Evolutionary conservation across 2,329 filamentous ascomycete genomes (phyloP).

Genomic region (Phyllosticta citribraziliensis): DNA sequence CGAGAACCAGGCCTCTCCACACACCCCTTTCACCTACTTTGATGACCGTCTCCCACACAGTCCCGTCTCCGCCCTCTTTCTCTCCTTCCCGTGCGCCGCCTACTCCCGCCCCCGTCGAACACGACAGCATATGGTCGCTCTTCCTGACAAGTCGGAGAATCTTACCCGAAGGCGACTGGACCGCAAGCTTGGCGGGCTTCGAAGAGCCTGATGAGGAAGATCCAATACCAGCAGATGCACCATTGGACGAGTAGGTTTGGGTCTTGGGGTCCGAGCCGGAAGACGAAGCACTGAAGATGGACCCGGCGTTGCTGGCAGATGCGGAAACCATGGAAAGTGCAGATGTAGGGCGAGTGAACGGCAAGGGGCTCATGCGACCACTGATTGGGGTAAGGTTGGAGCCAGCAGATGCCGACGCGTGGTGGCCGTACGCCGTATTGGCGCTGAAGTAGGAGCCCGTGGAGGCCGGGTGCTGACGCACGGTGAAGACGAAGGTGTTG

Average conservation of each 20-base stretch:
- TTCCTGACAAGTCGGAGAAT: conserved; percentile 82
- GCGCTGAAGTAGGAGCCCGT: conserved; percentile 23
- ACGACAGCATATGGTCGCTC: conserved; percentile 51
- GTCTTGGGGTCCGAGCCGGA: conserved; percentile 15
- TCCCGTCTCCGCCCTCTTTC: conserved; percentile 59
- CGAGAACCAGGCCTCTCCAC: conserved; percentile 73
- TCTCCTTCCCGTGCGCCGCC: conserved; percentile 13
- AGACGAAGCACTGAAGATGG: conserved; percentile 40
- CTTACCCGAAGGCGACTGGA: conserved; percentile 89
- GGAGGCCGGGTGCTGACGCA: conserved; percentile 79
- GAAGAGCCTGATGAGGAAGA: conserved; percentile 23
- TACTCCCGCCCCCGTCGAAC: conserved; percentile 11
- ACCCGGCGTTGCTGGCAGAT: conserved; percentile 36
- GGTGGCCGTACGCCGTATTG: conserved; percentile 14
- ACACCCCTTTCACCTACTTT: conserved; percentile 75
- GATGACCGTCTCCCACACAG: conserved; percentile 81
- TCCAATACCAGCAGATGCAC: not conserved
- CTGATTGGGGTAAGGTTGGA: conserved; percentile 23
- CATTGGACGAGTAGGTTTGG: conserved; percentile 15
- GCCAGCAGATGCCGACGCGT: conserved; percentile 21
- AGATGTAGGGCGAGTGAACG: conserved; percentile 45
- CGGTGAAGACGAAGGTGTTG: conserved; percentile 95
- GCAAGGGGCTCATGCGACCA: conserved; percentile 42
- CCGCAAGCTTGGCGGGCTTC: conserved; percentile 91
- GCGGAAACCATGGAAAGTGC: conserved; percentile 53